Conservation (phyloP, 306 rosid genomes). For the Myrica gale region DNA sequence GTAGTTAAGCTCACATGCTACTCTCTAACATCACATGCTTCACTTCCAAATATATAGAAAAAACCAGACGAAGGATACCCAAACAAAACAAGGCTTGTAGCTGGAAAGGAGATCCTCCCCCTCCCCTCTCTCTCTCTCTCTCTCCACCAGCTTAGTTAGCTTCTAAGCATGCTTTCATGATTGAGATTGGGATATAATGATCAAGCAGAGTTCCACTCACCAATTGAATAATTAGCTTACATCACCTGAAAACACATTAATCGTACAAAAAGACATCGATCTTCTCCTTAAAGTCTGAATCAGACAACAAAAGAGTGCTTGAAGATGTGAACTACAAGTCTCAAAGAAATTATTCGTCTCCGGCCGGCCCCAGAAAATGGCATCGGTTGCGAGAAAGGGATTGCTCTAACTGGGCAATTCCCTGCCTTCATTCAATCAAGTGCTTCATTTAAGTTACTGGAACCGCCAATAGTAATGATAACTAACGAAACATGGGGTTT, state of each 20-base stretch:
- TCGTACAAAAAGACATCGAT: not conserved
- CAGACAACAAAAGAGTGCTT: not conserved
- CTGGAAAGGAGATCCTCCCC: constrained; percentile 14
- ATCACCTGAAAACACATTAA: not conserved
- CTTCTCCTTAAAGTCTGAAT: not conserved
- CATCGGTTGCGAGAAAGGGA: constrained; percentile 52
- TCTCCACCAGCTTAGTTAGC: constrained; percentile 47
- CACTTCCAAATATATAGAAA: not conserved
- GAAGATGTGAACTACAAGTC: constrained; percentile 29
- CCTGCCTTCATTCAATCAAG: not conserved
- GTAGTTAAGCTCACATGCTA: not conserved
- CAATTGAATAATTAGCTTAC: constrained; percentile 30
- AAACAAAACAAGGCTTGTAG: not conserved
- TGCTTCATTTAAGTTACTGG: not conserved
- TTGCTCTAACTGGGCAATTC: constrained; percentile 14
- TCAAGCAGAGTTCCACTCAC: constrained; percentile 39
- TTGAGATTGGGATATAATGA: constrained; percentile 48
- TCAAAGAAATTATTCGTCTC: not conserved
- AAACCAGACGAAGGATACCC: constrained; percentile 14
- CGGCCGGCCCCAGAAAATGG: constrained; percentile 32
- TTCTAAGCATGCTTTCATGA: constrained; percentile 85
- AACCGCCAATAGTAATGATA: not conserved
- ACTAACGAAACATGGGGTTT: not conserved
- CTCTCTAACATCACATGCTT: not conserved
- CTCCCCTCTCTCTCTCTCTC: not conserved